phyloP scores from a whole-genome alignment of 768 basidiomycete genomes.

The Postia placenta region DNA sequence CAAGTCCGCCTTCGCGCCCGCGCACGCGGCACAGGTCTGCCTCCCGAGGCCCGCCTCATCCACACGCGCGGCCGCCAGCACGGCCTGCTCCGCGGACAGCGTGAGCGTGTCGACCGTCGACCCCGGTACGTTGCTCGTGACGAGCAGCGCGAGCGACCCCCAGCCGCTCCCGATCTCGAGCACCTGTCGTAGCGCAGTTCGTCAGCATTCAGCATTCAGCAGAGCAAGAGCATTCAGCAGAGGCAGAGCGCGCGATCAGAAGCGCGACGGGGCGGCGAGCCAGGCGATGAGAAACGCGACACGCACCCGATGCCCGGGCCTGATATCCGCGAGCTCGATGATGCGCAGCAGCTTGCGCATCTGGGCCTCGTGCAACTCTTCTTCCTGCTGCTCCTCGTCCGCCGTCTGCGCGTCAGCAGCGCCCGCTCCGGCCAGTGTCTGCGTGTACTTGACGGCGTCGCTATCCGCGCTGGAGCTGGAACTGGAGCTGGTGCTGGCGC shows the following conservation, averaged over 20 bases:
- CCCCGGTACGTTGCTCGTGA: conserved; percentile 46
- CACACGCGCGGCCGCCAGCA: conserved; percentile 50
- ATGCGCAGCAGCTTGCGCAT: conserved; percentile 59
- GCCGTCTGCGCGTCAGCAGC: conserved; percentile 7
- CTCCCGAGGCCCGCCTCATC: conserved; percentile 38
- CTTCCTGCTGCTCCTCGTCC: conserved; percentile 6
- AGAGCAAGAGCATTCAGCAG: no score
- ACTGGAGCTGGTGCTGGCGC: background rate
- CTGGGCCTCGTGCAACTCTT: conserved; percentile 18
- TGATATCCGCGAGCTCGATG: conserved; percentile 57
- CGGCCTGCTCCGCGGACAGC: conserved; percentile 60
- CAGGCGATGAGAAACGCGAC: background rate
- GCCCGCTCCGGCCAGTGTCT: conserved; percentile 9
- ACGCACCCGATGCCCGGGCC: conserved; percentile 34
- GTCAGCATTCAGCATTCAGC: background rate
- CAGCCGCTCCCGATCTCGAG: conserved; percentile 79
- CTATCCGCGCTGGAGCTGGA: background rate
- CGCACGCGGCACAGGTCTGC: background rate
- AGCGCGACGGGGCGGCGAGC: background rate
- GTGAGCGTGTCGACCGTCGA: conserved; percentile 69
- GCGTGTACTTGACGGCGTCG: conserved; percentile 7
- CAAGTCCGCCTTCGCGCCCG: background rate
- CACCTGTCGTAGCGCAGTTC: conserved; percentile 26
- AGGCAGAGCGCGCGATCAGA: background rate
- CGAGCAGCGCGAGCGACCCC: conserved; percentile 65